These are phyloP conservation scores for Ceratocystis huliohia DNA, from an alignment of 2,329 filamentous ascomycete genomes.

Conservation along the genomic window DNA sequence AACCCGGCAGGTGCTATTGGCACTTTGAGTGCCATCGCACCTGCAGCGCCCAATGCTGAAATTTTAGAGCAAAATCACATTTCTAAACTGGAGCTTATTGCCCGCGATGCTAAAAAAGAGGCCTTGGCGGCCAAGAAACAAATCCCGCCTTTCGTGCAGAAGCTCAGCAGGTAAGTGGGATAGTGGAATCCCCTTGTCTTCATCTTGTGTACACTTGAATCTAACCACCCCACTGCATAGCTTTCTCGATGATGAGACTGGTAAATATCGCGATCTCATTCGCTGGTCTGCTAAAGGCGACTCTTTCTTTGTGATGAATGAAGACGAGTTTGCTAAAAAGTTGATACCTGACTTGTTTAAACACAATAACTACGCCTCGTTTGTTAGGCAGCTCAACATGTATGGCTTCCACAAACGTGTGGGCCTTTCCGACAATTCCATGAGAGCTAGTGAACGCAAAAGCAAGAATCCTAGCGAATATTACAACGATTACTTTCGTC, in stretches of 20 bases:
- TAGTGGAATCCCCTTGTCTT: too few relatives aligned
- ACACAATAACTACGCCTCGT: constrained; percentile 96
- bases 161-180: constrained; percentile 72
- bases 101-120: constrained; percentile 71
- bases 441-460: constrained; percentile 93
- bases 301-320: constrained; percentile 91
- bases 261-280: constrained; percentile 83
- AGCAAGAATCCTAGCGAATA: constrained; percentile 98
- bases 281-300: constrained; percentile 94
- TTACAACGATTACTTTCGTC: constrained; percentile 89
- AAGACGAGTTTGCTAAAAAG: constrained; percentile 96
- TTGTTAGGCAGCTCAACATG: constrained; percentile 90
- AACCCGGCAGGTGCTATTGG: constrained; percentile 16
- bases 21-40: constrained; percentile 13
- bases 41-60: constrained; percentile 17
- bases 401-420: constrained; percentile 97
- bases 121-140: constrained; percentile 83
- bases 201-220: neutral
- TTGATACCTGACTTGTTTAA: constrained; percentile 97
- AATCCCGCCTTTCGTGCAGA: constrained; percentile 95
- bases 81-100: constrained; percentile 66
- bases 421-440: constrained; percentile 87
- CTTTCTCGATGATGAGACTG: constrained; percentile 67
- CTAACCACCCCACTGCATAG: constrained; percentile 37
- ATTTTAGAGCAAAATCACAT: constrained; percentile 53